A percentile compares a stretch with the other conserved stretches of the same genome.
phyloP scores from a whole-genome alignment of 164 flowering plant species.

The Stephania japonica region DNA sequence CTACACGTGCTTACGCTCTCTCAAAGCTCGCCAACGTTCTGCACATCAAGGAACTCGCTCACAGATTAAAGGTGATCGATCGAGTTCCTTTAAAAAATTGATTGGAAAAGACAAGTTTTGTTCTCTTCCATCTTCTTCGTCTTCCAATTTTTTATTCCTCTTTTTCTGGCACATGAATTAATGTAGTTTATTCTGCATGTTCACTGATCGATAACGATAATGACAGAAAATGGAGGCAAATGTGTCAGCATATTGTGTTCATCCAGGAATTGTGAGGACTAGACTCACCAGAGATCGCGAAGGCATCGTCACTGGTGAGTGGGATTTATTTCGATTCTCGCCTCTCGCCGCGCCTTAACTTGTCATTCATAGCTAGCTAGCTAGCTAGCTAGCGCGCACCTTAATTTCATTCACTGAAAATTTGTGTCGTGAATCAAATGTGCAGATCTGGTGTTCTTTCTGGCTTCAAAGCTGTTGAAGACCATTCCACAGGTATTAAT shows the following conservation, averaged over 20 bases:
- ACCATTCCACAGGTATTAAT: constrained; percentile 77
- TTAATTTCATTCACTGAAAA: not conserved
- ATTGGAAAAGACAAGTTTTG: not conserved
- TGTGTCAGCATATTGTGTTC: constrained; percentile 82
- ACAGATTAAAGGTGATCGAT: constrained; percentile 48
- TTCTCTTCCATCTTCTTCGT: constrained; percentile 6
- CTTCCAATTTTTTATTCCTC: not conserved
- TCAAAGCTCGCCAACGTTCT: constrained; percentile 92
- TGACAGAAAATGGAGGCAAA: constrained; percentile 74
- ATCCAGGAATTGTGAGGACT: constrained; percentile 92
- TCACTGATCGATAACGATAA: too few species aligned
- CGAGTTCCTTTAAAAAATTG: not conserved
- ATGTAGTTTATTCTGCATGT: not conserved
- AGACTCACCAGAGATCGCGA: constrained; percentile 93
- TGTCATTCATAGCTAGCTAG: too few species aligned
- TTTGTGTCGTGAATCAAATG: too few species aligned
- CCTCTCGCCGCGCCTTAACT: too few species aligned
- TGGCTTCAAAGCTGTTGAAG: constrained; percentile 81
- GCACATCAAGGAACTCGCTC: constrained; percentile 77
- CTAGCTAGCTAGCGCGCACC: too few species aligned
- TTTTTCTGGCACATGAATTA: not conserved
- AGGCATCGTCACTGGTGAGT: constrained; percentile 75
- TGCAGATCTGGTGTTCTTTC: constrained; percentile 73
- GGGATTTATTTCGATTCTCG: too few species aligned
- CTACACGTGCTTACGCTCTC: constrained; percentile 92